Evolutionary conservation across 2,329 filamentous ascomycete genomes (phyloP).

Genomic region (Hymenoscyphus fraxineus): DNA sequence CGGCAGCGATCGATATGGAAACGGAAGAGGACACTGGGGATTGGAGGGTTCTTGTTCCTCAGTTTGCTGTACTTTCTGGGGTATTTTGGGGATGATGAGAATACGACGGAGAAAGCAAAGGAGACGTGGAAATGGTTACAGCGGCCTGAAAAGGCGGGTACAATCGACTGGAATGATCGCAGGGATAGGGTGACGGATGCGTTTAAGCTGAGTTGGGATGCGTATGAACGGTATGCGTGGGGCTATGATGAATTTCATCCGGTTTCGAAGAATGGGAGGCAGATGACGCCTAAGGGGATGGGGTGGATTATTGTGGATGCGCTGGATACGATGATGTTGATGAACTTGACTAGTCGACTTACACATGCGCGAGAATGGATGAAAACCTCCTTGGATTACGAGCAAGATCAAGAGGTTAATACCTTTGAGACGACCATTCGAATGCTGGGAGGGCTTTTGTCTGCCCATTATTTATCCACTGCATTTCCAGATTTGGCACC

Average conservation of each 20-base stretch:
- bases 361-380: constrained; percentile 88
- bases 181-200: constrained; percentile 81
- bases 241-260: constrained; percentile 88
- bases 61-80: constrained; percentile 67
- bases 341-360: constrained; percentile 89
- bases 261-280: constrained; percentile 68
- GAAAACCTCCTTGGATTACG: constrained; percentile 72
- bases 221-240: constrained; percentile 91
- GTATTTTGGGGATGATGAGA: constrained; percentile 43
- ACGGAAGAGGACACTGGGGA: constrained; percentile 57
- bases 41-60: constrained; percentile 52
- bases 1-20: constrained; percentile 58
- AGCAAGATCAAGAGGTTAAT: constrained; percentile 92
- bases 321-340: constrained; percentile 93
- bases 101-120: constrained; percentile 35
- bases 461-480: constrained; percentile 91
- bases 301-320: constrained; percentile 99
- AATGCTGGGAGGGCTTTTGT: constrained; percentile 90
- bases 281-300: constrained; percentile 85
- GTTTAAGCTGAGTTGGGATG: constrained; percentile 88
- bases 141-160: constrained; percentile 43
- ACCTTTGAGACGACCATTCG: constrained; percentile 98
- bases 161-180: constrained; percentile 71
- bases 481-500: constrained; percentile 77
- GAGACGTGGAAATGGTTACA: constrained; percentile 56